Evolutionary conservation across 306 rosid species (phyloP), one percentile per base, ranked within the genome.

Genomic region (Rosa lucieae): DNA sequence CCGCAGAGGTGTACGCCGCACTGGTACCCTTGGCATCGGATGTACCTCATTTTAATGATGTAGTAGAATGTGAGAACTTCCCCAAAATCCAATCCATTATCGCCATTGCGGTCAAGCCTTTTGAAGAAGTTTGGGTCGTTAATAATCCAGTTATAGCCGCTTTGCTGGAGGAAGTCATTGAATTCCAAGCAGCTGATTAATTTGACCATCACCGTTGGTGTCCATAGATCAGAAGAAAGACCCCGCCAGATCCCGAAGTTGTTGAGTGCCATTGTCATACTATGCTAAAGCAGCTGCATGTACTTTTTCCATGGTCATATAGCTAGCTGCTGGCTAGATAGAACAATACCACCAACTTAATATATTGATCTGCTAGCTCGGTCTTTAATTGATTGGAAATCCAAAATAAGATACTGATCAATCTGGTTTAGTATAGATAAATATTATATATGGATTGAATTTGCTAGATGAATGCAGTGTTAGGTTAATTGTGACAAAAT

Each of bases 21-120:
- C 26, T 23, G 26, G 26, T 23, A 79, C 0, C 6, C 23, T 0
- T 6, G 6, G 65, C 77, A 72, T 46, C 15, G 3, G n/a, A 62
- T n/a, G 20, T 20, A 4, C 20, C 82, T 26, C 8, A 73, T 72
- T 62, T 61, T 35, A 9, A 79, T 8, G 49, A 72, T 58, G 72
- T 79, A 79, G 77, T 79, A 79, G 43, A 62, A 72, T 18, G 77
- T 29, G 20, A 79, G 73, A 20, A 79, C 72, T 8, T 79, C 78
- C 1, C 0, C 0, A 43, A 79, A 61, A 21, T 79, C 78, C 53
- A 79, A 39, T n/a, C 6, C 6, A 0, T 72, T 53, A 8, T 72
- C 77, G 3, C 72, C 0, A 15, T 79, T 61, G 18, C 37, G 52
- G 26, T 79, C 82, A 2, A 62, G 63, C 15, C 1, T 39, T 0